phyloP scores from a whole-genome alignment of 148 eudicot species.

The Polygonum aviculare region DNA sequence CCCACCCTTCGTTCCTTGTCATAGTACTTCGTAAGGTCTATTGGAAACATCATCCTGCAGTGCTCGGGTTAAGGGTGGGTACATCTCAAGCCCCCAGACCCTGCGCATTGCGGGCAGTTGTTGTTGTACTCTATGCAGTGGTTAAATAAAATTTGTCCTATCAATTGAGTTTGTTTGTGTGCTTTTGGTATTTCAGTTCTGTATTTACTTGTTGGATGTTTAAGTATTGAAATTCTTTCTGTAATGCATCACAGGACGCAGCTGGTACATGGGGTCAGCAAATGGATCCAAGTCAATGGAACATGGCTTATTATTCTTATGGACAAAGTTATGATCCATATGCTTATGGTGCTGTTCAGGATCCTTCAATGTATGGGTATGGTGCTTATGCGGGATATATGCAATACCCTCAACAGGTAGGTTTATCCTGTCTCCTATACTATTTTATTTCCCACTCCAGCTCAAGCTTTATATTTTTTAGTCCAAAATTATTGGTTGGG shows the following conservation, averaged over 20 bases:
- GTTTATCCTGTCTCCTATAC: background rate
- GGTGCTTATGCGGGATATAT: slow-evolving; percentile 77
- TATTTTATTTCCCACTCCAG: background rate
- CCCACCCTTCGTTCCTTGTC: too few relatives aligned
- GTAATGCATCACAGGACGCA: slow-evolving; percentile 34
- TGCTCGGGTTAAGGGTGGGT: too few relatives aligned
- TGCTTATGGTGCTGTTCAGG: slow-evolving; percentile 77
- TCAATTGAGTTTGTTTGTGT: background rate
- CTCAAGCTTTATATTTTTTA: background rate
- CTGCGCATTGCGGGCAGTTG: too few relatives aligned
- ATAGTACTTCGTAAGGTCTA: too few relatives aligned
- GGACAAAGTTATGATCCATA: slow-evolving; percentile 98
- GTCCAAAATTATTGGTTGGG: background rate
- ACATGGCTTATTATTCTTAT: slow-evolving; percentile 72
- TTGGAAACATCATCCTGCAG: too few relatives aligned
- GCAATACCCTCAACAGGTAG: slow-evolving; percentile 89
- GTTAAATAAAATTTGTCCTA: background rate
- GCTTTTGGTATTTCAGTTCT: background rate
- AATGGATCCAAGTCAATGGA: slow-evolving; percentile 82
- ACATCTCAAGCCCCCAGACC: too few relatives aligned
- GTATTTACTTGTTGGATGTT: background rate
- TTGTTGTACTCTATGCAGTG: background rate
- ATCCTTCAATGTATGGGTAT: slow-evolving; percentile 78
- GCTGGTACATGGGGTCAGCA: slow-evolving; percentile 73
- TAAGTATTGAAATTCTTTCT: background rate